phyloP scores from a whole-genome alignment of 352 stramenopile species.

The Blastocystis sp. region DNA sequence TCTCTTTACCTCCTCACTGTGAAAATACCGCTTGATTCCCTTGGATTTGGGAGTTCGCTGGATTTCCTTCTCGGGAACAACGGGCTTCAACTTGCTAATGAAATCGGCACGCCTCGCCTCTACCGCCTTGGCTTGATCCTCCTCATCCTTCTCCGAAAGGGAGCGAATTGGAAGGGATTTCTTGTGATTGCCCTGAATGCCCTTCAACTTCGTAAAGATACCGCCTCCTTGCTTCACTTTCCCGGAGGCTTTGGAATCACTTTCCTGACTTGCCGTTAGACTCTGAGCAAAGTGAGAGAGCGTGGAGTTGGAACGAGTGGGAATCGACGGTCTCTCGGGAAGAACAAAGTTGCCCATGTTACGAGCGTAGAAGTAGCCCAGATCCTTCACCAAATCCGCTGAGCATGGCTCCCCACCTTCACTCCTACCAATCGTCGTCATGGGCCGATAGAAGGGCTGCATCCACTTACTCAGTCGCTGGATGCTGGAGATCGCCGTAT shows the following conservation, averaged over 20 bases:
- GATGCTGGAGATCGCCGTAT: slow-evolving; percentile 75
- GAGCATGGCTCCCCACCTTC: not conserved
- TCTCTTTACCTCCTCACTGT: not conserved
- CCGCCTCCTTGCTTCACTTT: not conserved
- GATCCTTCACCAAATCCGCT: not conserved
- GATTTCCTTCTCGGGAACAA: not conserved
- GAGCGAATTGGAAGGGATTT: not conserved
- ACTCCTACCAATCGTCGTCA: not conserved
- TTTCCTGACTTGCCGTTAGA: not conserved
- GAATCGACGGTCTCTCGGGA: not conserved
- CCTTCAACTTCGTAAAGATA: not conserved
- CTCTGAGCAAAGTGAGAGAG: not conserved
- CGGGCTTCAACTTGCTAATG: not conserved
- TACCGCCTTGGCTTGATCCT: not conserved
- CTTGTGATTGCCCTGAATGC: not conserved
- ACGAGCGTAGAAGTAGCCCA: not conserved
- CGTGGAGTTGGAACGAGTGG: not conserved
- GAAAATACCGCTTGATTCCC: slow-evolving; percentile 46
- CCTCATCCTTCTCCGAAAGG: not conserved
- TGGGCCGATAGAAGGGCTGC: slow-evolving; percentile 63
- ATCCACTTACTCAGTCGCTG: slow-evolving; percentile 88
- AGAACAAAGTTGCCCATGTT: not conserved
- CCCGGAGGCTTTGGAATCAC: not conserved
- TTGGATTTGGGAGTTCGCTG: not conserved
- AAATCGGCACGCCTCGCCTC: not conserved